Evolutionary conservation across 257 asterid species (phyloP).

Genomic region (Gentiana dahurica): DNA sequence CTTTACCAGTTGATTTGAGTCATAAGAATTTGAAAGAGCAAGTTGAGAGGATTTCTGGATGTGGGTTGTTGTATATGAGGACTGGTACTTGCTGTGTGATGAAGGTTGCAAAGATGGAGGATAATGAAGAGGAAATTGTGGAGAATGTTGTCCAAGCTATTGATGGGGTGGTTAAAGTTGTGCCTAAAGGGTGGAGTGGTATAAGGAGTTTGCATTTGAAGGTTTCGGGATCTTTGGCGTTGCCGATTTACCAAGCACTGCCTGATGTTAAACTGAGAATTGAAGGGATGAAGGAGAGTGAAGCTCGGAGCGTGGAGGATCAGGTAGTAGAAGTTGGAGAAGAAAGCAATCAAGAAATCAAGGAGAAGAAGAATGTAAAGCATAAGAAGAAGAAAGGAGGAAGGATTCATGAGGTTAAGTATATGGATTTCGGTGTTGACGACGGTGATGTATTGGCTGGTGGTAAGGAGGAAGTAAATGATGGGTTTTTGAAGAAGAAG

Average conservation of each 20-base stretch:
- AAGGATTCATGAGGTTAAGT: slow-evolving; percentile 67
- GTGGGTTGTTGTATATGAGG: no score
- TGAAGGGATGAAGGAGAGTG: slow-evolving; percentile 35
- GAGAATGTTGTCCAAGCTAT: slow-evolving; percentile 40
- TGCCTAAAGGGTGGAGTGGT: slow-evolving; percentile 77
- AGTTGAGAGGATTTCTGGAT: no score
- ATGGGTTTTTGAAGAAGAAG: slow-evolving; percentile 11
- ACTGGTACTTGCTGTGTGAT: no score
- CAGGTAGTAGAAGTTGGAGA: slow-evolving; percentile 28
- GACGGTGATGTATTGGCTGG: slow-evolving; percentile 26
- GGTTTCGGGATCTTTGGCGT: slow-evolving; percentile 53
- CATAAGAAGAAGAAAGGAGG: slow-evolving; percentile 47
- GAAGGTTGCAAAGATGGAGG: no score
- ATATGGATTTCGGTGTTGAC: slow-evolving; percentile 55
- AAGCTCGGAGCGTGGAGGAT: slow-evolving; percentile 8
- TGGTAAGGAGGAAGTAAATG: slow-evolving; percentile 24
- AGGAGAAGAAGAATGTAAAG: slow-evolving; percentile 16
- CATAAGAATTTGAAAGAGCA: no score
- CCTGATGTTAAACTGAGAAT: slow-evolving; percentile 71
- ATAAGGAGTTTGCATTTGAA: slow-evolving; percentile 84
- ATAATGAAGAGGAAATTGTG: no score
- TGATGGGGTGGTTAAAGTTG: slow-evolving; percentile 36
- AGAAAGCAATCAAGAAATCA: slow-evolving; percentile 11
- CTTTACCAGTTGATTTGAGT: no score
- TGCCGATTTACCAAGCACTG: slow-evolving; percentile 79